Conservation (phyloP, 768 basidiomycete genomes). For the Amyloporia xantha region DNA sequence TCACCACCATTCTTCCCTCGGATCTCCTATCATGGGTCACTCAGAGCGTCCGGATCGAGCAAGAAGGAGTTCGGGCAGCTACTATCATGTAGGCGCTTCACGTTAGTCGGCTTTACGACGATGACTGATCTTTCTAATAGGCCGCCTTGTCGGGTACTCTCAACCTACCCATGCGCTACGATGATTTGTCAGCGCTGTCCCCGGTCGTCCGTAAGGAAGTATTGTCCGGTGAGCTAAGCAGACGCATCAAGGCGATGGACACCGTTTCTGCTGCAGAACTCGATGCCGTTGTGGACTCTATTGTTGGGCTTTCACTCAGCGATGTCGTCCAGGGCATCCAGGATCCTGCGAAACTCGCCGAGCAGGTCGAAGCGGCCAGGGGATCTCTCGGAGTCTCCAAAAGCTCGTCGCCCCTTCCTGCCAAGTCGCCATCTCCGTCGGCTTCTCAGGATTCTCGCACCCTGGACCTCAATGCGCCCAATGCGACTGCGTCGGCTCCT, state of each 20-base stretch:
- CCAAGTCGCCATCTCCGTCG: conserved; percentile 50
- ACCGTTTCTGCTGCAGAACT: conserved; percentile 50
- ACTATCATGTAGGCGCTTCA: conserved; percentile 60
- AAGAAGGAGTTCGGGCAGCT: conserved; percentile 79
- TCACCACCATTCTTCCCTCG: conserved; percentile 41
- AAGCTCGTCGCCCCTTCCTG: conserved; percentile 32
- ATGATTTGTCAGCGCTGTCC: conserved; percentile 73
- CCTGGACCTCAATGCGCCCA: conserved; percentile 54
- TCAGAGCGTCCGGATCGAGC: conserved; percentile 57
- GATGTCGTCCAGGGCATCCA: conserved; percentile 76
- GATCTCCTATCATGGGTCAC: conserved; percentile 46
- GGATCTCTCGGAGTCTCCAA: conserved; percentile 23
- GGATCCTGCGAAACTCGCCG: conserved; percentile 56
- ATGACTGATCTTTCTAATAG: conserved; percentile 28
- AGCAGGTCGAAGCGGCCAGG: conserved; percentile 45
- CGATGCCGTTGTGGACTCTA: conserved; percentile 61
- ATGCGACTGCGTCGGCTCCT: conserved; percentile 81
- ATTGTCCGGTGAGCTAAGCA: conserved; percentile 73
- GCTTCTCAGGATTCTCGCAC: conserved; percentile 65
- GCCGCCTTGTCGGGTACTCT: conserved; percentile 77
- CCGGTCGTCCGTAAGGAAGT: conserved; percentile 87
- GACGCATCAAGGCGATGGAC: conserved; percentile 58
- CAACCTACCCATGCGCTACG: conserved; percentile 81
- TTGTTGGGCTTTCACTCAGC: conserved; percentile 63
- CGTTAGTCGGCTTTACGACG: not conserved